Conservation (phyloP, 805 yeast genomes). For the Novakomyces olei region DNA sequence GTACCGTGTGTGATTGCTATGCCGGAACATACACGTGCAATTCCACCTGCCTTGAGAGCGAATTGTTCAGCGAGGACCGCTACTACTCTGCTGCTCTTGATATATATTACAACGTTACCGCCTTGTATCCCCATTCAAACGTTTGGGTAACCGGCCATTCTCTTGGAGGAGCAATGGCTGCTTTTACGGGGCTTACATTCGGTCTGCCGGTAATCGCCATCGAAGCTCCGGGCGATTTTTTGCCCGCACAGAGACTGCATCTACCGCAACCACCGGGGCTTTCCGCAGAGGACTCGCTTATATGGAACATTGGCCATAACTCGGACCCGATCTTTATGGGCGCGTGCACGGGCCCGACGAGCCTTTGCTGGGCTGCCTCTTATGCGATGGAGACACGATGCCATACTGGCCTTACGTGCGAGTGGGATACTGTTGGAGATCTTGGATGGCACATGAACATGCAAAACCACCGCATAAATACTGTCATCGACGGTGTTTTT, state of each 20-base stretch:
- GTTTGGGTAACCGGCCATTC: constrained; percentile 94
- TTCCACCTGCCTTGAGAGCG: constrained; percentile 64
- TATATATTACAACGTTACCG: constrained; percentile 48
- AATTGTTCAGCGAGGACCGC: constrained; percentile 48
- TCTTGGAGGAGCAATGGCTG: constrained; percentile 69
- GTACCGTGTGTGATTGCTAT: constrained; percentile 87
- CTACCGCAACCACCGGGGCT: constrained; percentile 85
- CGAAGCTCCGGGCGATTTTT: constrained; percentile 79
- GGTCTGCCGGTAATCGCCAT: constrained; percentile 79
- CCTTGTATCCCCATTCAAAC: constrained; percentile 41
- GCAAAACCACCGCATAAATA: constrained; percentile 72
- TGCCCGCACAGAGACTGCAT: constrained; percentile 68
- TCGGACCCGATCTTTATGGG: constrained; percentile 97
- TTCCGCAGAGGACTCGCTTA: constrained; percentile 51
- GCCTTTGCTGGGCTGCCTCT: constrained; percentile 75
- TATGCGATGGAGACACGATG: constrained; percentile 94
- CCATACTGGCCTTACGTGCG: constrained; percentile 71
- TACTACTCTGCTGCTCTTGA: constrained; percentile 65
- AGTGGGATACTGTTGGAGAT: constrained; percentile 75
- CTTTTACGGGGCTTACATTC: constrained; percentile 65
- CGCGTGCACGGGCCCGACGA: constrained; percentile 81
- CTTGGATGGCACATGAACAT: constrained; percentile 78
- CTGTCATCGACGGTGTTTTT: constrained; percentile 67
- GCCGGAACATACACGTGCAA: constrained; percentile 63
- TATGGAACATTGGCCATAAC: constrained; percentile 91